A percentile compares a stretch with the other conserved stretches of the same genome.
These are phyloP conservation scores for Allium sativum DNA, from an alignment of 106 monocot species.

Conservation along the genomic window DNA sequence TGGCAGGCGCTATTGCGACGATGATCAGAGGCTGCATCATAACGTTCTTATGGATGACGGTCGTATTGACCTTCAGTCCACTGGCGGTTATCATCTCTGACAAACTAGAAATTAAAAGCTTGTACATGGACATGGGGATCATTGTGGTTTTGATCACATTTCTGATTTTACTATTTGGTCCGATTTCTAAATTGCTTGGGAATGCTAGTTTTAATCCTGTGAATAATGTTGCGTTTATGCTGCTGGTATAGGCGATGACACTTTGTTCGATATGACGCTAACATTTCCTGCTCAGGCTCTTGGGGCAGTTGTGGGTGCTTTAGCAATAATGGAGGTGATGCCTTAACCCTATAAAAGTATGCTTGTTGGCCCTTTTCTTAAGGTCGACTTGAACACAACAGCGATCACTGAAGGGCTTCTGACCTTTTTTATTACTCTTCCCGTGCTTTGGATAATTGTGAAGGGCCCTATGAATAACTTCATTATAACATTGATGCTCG, in stretches of 20 bases:
- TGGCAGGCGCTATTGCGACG: conserved; percentile 15
- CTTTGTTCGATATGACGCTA: conserved; percentile 47
- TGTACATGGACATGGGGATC: conserved; percentile 12
- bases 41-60: conserved; percentile 56
- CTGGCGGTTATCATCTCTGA: conserved; percentile 22
- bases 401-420: conserved; percentile 73
- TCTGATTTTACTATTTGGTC: conserved; percentile 26
- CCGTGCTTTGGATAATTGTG: conserved; percentile 63
- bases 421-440: conserved; percentile 66
- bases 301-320: conserved; percentile 69
- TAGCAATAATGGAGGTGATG: conserved; percentile 72
- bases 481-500: conserved; percentile 49
- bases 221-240: conserved; percentile 47
- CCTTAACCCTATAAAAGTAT: conserved; percentile 73
- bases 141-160: conserved; percentile 26
- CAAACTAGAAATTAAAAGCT: conserved; percentile 9
- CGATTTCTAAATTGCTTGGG: conserved; percentile 23
- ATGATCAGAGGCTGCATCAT: conserved; percentile 30
- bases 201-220: conserved; percentile 64
- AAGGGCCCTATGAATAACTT: conserved; percentile 56
- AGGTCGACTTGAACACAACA: conserved; percentile 68
- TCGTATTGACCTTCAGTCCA: conserved; percentile 29
- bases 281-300: conserved; percentile 71
- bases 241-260: conserved; percentile 31
- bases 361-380: conserved; percentile 66